Evolutionary conservation across 176 grass and related monocot species (phyloP).

Genomic region (Eleusine indica): DNA sequence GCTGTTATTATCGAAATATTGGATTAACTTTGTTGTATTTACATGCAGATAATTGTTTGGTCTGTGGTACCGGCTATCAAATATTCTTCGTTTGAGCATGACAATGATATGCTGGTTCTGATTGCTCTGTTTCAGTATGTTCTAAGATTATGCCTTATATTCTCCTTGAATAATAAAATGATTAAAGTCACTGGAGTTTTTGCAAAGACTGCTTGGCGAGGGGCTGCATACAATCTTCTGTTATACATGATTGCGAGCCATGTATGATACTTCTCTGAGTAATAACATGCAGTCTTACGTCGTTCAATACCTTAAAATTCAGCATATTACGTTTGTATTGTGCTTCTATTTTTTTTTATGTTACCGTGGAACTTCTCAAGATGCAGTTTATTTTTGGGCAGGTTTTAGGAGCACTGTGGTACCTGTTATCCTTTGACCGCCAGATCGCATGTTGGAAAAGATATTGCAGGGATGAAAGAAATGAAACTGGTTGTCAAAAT

Average conservation of each 20-base stretch:
- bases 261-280: conserved; percentile 55
- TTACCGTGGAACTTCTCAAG: conserved; percentile 24
- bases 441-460: conserved; percentile 84
- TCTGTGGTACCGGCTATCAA: conserved; percentile 74
- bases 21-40: conserved; percentile 21
- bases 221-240: conserved; percentile 89
- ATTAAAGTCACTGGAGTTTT: conserved; percentile 76
- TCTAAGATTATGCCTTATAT: conserved; percentile 89
- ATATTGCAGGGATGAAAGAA: conserved; percentile 37
- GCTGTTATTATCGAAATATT: conserved; percentile 41
- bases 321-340: background rate
- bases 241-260: conserved; percentile 99
- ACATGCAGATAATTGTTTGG: conserved; percentile 88
- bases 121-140: conserved; percentile 77
- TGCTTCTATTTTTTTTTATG: background rate
- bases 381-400: conserved; percentile 38
- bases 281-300: background rate
- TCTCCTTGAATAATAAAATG: conserved; percentile 80
- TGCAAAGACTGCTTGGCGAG: conserved; percentile 90
- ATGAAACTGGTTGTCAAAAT: conserved; percentile 31
- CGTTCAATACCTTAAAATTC: conserved; percentile 10
- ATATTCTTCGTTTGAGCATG: conserved; percentile 72
- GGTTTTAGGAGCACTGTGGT: conserved; percentile 96
- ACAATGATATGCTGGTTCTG: conserved; percentile 73
- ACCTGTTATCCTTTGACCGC: conserved; percentile 77